Base-by-base conservation (phyloP, 768 basidiomycete species). In the Mycena latifolia region DNA sequence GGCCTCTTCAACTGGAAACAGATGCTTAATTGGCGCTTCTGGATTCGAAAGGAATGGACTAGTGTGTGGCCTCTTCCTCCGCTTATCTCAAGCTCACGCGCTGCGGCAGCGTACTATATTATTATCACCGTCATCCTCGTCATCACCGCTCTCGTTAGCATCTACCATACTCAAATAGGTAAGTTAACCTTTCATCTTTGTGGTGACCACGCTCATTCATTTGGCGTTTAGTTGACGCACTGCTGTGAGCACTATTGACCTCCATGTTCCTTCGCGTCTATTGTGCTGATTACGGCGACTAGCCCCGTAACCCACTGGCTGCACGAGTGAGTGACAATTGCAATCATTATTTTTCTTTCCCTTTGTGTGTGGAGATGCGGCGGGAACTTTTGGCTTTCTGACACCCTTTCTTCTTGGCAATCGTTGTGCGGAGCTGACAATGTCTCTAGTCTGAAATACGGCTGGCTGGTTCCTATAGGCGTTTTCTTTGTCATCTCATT, bases 401-500 rank as follows among this genome's bases (percentile, higher is more conserved):
- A n/a, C n/a, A n/a, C n/a, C n/a, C n/a, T n/a, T n/a, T n/a, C n/a
- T n/a, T n/a, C n/a, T n/a, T n/a, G n/a, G n/a, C n/a, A n/a, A n/a
- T n/a, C 33, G 33, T 14, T 6, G 33, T 35, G 33, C 33, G 33
- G 14, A 35, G 33, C 33, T 35, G 33, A 35, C 33, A 35, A 35
- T 35, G 8, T 35, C 14, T 35, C 6, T 17, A 91, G 89, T 4
- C 63, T 89, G 15, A 74, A 78, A 28, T 81, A 78, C 58, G 93
- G 92, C 33, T 94, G 89, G 89, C 73, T 89, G 5, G 91, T 95
- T 29, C 93, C 94, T 2, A 92, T 96, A 57, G 93, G 77, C 46
- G 81, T 95, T 56, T 82, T 95, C 37, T 94, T 95, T 74, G 83
- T 96, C 66, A 86, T 96, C 29, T 94, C 93, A 0, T 95, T 96